phyloP scores from a whole-genome alignment of 164 flowering plant genomes.

The Aristolochia californica region DNA sequence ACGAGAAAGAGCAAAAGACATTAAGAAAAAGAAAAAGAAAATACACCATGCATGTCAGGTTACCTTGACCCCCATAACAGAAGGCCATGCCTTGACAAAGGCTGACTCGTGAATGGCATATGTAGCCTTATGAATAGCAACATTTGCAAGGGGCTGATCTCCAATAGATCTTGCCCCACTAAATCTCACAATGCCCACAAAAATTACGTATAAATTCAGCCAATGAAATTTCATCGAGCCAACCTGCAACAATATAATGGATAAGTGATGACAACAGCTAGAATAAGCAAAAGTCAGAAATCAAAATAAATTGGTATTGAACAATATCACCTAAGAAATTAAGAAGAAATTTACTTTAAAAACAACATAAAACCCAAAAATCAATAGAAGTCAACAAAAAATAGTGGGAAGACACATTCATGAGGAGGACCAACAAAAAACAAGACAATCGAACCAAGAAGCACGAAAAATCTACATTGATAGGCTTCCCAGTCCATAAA shows the following conservation, averaged over 20 bases:
- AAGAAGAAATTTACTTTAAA: too few relatives aligned
- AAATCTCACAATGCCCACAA: slow-evolving; percentile 20
- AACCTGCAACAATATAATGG: neutral
- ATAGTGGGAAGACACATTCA: too few relatives aligned
- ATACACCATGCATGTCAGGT: neutral
- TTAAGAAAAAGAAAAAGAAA: neutral
- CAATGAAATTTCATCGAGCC: slow-evolving; percentile 14
- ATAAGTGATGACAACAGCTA: neutral
- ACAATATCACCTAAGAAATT: too few relatives aligned
- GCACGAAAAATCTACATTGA: too few relatives aligned
- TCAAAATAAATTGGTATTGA: too few relatives aligned
- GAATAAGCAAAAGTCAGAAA: neutral
- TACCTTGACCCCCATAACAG: slow-evolving; percentile 56
- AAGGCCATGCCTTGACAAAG: slow-evolving; percentile 51
- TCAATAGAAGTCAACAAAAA: too few relatives aligned
- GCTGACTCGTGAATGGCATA: slow-evolving; percentile 37
- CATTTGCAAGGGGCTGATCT: slow-evolving; percentile 56
- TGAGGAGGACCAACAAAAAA: too few relatives aligned
- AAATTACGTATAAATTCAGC: slow-evolving; percentile 14
- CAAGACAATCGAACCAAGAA: too few relatives aligned
- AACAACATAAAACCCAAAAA: too few relatives aligned
- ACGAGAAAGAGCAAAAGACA: neutral
- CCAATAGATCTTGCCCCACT: slow-evolving; percentile 27
- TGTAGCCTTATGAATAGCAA: slow-evolving; percentile 44
- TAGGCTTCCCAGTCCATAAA: too few relatives aligned